Base-by-base conservation (phyloP, 2,329 filamentous ascomycete genomes). In the Thyridium curvatum region DNA sequence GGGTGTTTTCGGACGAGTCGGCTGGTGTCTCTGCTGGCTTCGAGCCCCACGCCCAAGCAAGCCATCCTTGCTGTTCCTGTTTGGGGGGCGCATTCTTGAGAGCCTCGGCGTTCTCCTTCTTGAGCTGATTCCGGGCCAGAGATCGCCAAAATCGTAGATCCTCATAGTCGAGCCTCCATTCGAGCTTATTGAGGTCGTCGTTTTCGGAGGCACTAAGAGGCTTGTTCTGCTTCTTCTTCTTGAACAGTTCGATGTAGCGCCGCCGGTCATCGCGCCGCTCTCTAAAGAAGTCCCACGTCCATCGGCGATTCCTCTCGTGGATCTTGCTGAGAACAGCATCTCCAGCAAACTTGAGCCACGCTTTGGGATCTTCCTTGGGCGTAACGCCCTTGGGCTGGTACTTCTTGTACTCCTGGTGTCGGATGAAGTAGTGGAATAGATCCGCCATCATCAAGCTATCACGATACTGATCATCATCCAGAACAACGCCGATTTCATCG, bases 401-500 rank as follows among this genome's bases (percentile, higher is more conserved):
- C 52, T 84, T 91, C 58, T 94, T 94, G 68, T 97, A 96, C 59
- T 99, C 91, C 59, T 97, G 93, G 49, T 98, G 93, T 26, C 91
- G 83, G 51, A 96, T 86, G 60, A 97, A 98, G 64, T 95, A 97
- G 61, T 98, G 93, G 68, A 99, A 98, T 3, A 97, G 71, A 57
- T 99, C 93, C 2, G 97, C 86, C 69, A 99, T 86, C 93, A 98
- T 98, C 42, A 99, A 67, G 5, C 84, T 88, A 64, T 99, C 93
- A 21, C 94, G 85, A 57, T 99, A 99, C 59, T 99, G 93, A 48
- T 96, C 80, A 48, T 98, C 91, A 50, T 99, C 94, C 26, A 99
- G 74, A n/a, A 97, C 86, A 46, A 99, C 83, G 37, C 94, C 93
- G 42, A 99, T 90, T 56, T 99, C 94, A 55, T 99, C 91, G 52